Conservation (phyloP, 176 grass and related monocot genomes). For the Pontederia paniculata region DNA sequence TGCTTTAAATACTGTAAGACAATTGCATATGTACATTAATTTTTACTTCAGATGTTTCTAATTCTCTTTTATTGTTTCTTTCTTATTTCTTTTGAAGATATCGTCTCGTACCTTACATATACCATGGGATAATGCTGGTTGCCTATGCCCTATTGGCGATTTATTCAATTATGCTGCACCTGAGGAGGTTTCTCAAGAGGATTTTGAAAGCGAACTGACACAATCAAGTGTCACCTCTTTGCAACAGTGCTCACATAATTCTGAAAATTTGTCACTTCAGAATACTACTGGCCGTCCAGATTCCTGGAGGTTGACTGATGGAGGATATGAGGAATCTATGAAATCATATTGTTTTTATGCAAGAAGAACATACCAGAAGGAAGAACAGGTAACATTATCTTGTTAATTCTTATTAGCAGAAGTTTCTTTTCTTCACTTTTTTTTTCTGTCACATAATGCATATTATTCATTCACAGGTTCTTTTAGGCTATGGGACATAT, state of each 20-base stretch:
- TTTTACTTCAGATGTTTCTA: background rate
- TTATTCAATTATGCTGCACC: slow-evolving; percentile 96
- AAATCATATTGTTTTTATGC: slow-evolving; percentile 74
- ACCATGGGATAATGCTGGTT: slow-evolving; percentile 85
- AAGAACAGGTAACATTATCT: slow-evolving; percentile 46
- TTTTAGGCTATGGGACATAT: slow-evolving; percentile 74
- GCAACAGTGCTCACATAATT: slow-evolving; percentile 8
- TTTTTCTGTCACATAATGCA: background rate
- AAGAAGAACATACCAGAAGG: slow-evolving; percentile 59
- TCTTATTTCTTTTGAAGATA: slow-evolving; percentile 31
- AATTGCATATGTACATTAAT: background rate
- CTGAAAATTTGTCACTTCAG: background rate
- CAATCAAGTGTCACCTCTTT: background rate
- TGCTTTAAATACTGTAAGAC: background rate
- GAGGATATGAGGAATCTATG: slow-evolving; percentile 56
- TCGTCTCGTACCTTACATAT: slow-evolving; percentile 91
- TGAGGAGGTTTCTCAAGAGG: slow-evolving; percentile 24
- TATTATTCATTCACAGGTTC: slow-evolving; percentile 30
- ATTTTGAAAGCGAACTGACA: slow-evolving; percentile 19
- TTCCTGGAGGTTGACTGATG: slow-evolving; percentile 62
- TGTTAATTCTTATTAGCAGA: background rate
- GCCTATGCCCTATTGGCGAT: slow-evolving; percentile 85
- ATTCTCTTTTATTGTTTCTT: slow-evolving; percentile 6
- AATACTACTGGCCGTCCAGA: slow-evolving; percentile 17
- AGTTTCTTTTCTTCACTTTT: background rate